These are phyloP conservation scores for Fomitopsis pulvina DNA, from an alignment of 768 basidiomycete species.

Conservation along the genomic window DNA sequence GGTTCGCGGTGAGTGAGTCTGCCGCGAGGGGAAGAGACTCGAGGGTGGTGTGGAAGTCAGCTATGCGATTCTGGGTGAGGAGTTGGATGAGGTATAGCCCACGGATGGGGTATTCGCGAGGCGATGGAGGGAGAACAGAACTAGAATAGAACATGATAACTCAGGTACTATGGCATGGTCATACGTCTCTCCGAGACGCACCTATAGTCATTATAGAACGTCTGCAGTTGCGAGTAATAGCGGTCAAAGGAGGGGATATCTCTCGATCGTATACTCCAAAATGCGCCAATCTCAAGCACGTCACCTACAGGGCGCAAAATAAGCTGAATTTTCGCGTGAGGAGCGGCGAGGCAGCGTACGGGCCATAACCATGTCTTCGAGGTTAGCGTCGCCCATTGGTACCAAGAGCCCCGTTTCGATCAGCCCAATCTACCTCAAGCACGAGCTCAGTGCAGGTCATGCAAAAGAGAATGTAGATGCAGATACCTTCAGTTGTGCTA, in stretches of 20 bases:
- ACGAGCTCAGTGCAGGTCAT: not conserved
- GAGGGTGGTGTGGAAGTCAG: slow-evolving; percentile 94
- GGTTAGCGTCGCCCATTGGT: slow-evolving; percentile 57
- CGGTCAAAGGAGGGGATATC: slow-evolving; percentile 93
- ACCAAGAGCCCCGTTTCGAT: slow-evolving; percentile 72
- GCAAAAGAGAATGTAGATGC: not conserved
- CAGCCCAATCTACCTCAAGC: slow-evolving; percentile 54
- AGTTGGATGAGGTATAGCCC: slow-evolving; percentile 93
- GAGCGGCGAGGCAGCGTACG: slow-evolving; percentile 40
- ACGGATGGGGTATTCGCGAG: slow-evolving; percentile 81
- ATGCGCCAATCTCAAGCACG: slow-evolving; percentile 92
- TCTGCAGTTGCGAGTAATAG: slow-evolving; percentile 87
- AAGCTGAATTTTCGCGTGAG: not conserved
- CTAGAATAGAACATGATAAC: slow-evolving; percentile 28
- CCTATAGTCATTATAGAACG: slow-evolving; percentile 87
- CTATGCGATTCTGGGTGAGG: slow-evolving; percentile 92
- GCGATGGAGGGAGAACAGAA: slow-evolving; percentile 71
- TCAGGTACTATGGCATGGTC: not conserved
- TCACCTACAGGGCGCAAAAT: slow-evolving; percentile 51
- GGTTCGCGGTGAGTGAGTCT: slow-evolving; percentile 59
- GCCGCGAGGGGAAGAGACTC: slow-evolving; percentile 78
- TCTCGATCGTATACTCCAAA: slow-evolving; percentile 84
- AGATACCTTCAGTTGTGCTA: slow-evolving; percentile 70
- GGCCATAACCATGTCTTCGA: slow-evolving; percentile 64
- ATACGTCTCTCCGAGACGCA: slow-evolving; percentile 16